Evolutionary conservation across 2,329 filamentous ascomycete species (phyloP).

Genomic region (Dactylellina parvicollis): DNA sequence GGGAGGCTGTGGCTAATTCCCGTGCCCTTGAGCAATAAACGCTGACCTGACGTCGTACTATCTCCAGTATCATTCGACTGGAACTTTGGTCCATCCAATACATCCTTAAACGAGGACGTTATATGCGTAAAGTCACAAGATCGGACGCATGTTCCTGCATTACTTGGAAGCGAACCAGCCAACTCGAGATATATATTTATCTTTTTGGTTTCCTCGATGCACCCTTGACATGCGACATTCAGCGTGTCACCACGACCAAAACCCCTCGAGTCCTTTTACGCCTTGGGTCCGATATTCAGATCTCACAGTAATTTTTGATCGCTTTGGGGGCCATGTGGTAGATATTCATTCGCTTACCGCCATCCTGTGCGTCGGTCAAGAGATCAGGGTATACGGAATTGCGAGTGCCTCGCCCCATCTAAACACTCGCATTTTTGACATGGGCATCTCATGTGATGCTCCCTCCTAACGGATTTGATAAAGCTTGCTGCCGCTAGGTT

Average conservation of each 20-base stretch:
- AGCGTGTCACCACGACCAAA: slow-evolving; percentile 3
- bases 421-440: slow-evolving; percentile 19
- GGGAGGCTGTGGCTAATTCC: slow-evolving; percentile 34
- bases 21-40: neutral
- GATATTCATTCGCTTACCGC: slow-evolving; percentile 44
- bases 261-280: neutral
- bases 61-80: neutral
- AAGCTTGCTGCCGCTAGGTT: slow-evolving; percentile 9
- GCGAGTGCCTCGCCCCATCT: slow-evolving; percentile 2
- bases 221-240: slow-evolving; percentile 1
- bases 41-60: slow-evolving; percentile 11
- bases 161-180: neutral
- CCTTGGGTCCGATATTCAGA: neutral
- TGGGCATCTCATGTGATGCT: slow-evolving; percentile 45
- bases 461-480: slow-evolving; percentile 22
- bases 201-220: neutral
- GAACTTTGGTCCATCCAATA: slow-evolving; percentile 4
- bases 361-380: slow-evolving; percentile 11
- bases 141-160: slow-evolving; percentile 51
- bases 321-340: slow-evolving; percentile 51
- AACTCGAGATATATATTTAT: slow-evolving; percentile 17
- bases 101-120: slow-evolving; percentile 6
- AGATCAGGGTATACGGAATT: slow-evolving; percentile 17
- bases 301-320: slow-evolving; percentile 18
- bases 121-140: slow-evolving; percentile 41